A percentile compares a stretch with the other conserved stretches of the same genome.
These are phyloP conservation scores for Skeletonema potamos DNA, from an alignment of 108 stramenopile species.

Conservation along the genomic window DNA sequence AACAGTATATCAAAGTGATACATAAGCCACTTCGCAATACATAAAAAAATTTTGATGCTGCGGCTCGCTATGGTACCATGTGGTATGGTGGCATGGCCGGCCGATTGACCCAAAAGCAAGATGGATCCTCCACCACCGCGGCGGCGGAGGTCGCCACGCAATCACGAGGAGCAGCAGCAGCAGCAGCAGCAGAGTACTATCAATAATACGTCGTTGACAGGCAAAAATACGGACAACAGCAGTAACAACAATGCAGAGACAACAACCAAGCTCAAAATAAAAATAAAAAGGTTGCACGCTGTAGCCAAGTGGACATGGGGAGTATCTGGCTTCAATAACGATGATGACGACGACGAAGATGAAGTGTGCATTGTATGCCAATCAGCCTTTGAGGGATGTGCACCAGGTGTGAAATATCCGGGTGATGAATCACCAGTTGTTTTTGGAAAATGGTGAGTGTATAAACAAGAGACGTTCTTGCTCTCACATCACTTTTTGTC, in stretches of 20 bases:
- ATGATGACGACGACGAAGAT: conserved; percentile 47
- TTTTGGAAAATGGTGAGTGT: background rate
- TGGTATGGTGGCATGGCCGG: too few species aligned
- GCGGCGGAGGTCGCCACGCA: background rate
- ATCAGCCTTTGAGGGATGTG: conserved; percentile 84
- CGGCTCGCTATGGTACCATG: too few species aligned
- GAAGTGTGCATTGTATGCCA: conserved; percentile 94
- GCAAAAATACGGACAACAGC: background rate
- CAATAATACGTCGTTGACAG: background rate
- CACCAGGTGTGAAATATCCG: conserved; percentile 85
- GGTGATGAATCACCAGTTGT: conserved; percentile 92
- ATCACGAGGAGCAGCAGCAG: background rate
- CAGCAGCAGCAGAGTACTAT: too few species aligned
- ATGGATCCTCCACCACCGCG: background rate
- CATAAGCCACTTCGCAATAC: too few species aligned
- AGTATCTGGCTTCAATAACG: conserved; percentile 22
- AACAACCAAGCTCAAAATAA: conserved; percentile 61
- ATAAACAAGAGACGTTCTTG: background rate
- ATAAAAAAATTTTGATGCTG: too few species aligned
- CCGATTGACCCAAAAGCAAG: too few species aligned
- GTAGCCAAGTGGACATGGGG: conserved; percentile 92
- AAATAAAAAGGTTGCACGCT: conserved; percentile 75
- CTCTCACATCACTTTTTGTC: background rate
- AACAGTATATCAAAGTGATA: too few species aligned
- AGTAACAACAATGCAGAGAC: background rate